Conservation (phyloP, 2,329 filamentous ascomycete species). For the Lizonia empirigonia region DNA sequence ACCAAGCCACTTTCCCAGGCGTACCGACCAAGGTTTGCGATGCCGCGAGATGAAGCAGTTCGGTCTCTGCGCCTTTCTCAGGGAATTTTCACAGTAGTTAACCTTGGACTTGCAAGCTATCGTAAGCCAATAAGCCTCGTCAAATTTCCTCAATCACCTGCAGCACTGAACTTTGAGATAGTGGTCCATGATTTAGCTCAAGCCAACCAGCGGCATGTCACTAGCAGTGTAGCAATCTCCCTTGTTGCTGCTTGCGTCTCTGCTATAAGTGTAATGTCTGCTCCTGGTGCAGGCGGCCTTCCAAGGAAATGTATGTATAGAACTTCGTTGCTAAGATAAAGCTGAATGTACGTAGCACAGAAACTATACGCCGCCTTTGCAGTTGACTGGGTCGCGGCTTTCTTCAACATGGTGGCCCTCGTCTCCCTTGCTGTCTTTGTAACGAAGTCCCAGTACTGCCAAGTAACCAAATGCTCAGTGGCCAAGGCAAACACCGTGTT, state of each 20-base stretch:
- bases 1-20: background rate
- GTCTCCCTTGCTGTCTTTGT: background rate
- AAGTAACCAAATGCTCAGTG: background rate
- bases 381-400: background rate
- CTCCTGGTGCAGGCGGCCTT: background rate
- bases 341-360: background rate
- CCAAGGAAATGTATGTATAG: background rate
- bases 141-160: background rate
- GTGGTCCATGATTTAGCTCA: background rate
- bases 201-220: background rate
- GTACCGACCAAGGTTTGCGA: background rate
- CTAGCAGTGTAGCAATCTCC: background rate
- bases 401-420: background rate
- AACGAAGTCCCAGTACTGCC: background rate
- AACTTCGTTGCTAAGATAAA: background rate
- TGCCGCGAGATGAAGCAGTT: background rate
- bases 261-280: background rate
- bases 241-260: background rate
- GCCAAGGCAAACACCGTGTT: background rate
- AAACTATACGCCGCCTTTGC: background rate
- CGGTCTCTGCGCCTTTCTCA: background rate
- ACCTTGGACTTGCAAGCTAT: background rate
- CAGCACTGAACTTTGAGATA: background rate
- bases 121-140: background rate
- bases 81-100: background rate